Conservation (phyloP, 1,284 basidiomycete genomes). For the Boletus subluridellus region DNA sequence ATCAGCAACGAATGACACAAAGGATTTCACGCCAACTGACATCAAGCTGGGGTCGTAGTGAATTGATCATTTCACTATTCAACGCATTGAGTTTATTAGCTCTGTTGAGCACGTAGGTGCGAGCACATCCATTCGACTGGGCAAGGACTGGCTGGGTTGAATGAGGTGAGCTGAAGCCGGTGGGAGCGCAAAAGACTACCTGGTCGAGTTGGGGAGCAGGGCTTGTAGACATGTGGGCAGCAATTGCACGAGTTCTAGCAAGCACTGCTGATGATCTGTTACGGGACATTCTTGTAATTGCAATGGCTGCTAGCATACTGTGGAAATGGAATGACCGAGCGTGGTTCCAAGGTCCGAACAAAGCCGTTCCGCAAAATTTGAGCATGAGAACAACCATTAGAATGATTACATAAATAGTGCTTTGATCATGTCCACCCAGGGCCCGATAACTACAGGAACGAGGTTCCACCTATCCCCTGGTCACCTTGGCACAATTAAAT, state of each 20-base stretch:
- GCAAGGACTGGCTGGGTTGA: slow-evolving; percentile 61
- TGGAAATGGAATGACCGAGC: slow-evolving; percentile 1
- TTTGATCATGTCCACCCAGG: slow-evolving; percentile 19
- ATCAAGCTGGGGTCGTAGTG: slow-evolving; percentile 71
- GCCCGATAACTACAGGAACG: slow-evolving; percentile 40
- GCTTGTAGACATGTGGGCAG: slow-evolving; percentile 53
- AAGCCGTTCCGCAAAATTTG: slow-evolving; percentile 4
- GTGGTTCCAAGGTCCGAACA: not conserved
- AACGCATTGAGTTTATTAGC: slow-evolving; percentile 85
- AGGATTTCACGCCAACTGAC: slow-evolving; percentile 39
- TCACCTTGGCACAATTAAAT: slow-evolving; percentile 67
- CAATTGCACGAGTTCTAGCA: slow-evolving; percentile 53
- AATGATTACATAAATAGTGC: slow-evolving; percentile 11
- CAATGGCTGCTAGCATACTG: slow-evolving; percentile 32
- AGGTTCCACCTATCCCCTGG: slow-evolving; percentile 49
- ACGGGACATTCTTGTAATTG: slow-evolving; percentile 34
- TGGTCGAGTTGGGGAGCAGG: slow-evolving; percentile 22
- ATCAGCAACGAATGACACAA: slow-evolving; percentile 13
- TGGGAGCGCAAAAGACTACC: slow-evolving; percentile 22
- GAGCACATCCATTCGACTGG: slow-evolving; percentile 59
- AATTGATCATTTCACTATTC: slow-evolving; percentile 76
- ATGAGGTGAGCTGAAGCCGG: slow-evolving; percentile 3
- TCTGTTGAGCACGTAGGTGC: slow-evolving; percentile 80
- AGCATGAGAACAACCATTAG: slow-evolving; percentile 15
- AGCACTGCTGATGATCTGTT: slow-evolving; percentile 35